These are phyloP conservation scores for Aspergillus floridensis DNA, from an alignment of 2,329 filamentous ascomycete genomes.

Conservation along the genomic window DNA sequence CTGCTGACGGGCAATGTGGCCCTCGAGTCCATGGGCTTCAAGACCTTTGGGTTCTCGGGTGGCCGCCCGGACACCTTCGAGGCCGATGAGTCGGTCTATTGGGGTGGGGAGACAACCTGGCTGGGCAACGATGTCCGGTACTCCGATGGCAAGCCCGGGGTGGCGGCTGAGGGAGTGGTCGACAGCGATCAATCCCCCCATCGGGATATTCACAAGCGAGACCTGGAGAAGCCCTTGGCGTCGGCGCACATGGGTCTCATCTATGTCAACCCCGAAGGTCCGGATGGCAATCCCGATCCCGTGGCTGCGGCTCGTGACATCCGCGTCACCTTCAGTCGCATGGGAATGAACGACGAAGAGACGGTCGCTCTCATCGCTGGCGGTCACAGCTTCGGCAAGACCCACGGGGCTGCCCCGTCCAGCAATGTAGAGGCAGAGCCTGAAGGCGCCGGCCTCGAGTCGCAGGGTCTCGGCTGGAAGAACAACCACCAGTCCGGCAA, in stretches of 20 bases:
- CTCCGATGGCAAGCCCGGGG: conserved; percentile 12
- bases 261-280: conserved; percentile 79
- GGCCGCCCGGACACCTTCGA: conserved; percentile 72
- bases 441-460: conserved; percentile 60
- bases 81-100: conserved; percentile 73
- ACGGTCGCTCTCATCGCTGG: conserved; percentile 76
- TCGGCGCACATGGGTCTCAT: conserved; percentile 74
- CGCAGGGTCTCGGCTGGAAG: conserved; percentile 71
- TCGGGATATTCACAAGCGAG: conserved; percentile 55
- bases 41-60: conserved; percentile 70
- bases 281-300: conserved; percentile 69
- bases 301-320: conserved; percentile 69
- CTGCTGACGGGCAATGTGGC: conserved; percentile 73
- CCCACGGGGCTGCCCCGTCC: conserved; percentile 67
- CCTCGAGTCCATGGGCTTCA: conserved; percentile 72
- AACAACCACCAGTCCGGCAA: conserved; percentile 65
- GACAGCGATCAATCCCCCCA: conserved; percentile 5
- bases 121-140: conserved; percentile 73
- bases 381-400: conserved; percentile 78
- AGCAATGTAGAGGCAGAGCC: conserved; percentile 68
- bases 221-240: conserved; percentile 66
- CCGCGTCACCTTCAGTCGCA: conserved; percentile 70
- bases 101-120: conserved; percentile 73
- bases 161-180: conserved; percentile 30
- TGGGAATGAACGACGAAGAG: conserved; percentile 83